Evolutionary conservation across 2,329 filamentous ascomycete genomes (phyloP).

Genomic region (Trichoderma oligosporum): DNA sequence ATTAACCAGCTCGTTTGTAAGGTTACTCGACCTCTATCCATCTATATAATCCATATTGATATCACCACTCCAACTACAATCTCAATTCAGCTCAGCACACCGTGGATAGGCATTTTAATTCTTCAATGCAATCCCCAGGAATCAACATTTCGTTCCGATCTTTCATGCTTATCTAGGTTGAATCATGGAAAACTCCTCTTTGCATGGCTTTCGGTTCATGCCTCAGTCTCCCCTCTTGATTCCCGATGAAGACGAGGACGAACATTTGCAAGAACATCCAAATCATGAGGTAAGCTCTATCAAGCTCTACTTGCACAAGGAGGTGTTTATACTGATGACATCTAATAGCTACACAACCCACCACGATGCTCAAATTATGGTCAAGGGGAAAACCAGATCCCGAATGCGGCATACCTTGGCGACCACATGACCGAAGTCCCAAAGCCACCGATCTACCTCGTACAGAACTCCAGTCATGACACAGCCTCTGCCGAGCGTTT

Average conservation of each 20-base stretch:
- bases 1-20: too few relatives aligned
- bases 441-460: too few relatives aligned
- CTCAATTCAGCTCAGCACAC: too few relatives aligned
- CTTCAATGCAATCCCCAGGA: background rate
- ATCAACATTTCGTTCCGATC: background rate
- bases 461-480: too few relatives aligned
- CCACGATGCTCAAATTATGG: background rate
- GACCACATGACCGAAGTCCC: too few relatives aligned
- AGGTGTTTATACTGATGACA: background rate
- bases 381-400: background rate
- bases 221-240: background rate
- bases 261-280: background rate
- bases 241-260: background rate
- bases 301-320: background rate
- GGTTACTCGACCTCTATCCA: too few relatives aligned
- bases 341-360: background rate
- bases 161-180: background rate
- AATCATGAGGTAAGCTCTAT: background rate
- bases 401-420: background rate
- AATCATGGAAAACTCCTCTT: background rate
- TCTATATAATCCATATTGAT: too few relatives aligned
- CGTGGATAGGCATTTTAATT: too few relatives aligned
- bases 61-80: background rate
- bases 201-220: background rate
- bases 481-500: too few relatives aligned